Percentiles rank a stretch among this genome's conserved stretches.
These are phyloP conservation scores for Sugiyamaella neomexicana DNA, from an alignment of 1,139 yeast species.

Conservation along the genomic window DNA sequence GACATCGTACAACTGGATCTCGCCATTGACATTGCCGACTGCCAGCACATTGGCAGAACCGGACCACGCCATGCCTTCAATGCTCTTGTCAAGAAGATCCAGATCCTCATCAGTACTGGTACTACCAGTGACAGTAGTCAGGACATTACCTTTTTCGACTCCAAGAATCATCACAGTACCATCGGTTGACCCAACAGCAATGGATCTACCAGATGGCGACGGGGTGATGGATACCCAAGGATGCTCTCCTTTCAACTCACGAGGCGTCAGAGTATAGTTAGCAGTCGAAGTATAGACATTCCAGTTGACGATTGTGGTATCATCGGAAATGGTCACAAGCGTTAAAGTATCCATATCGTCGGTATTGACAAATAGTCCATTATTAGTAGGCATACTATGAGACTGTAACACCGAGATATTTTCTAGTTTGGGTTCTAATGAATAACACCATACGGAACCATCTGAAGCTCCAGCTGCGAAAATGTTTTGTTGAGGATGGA, in stretches of 20 bases:
- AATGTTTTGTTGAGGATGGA: constrained; percentile 66
- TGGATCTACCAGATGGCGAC: constrained; percentile 48
- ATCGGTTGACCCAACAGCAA: constrained; percentile 79
- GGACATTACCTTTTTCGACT: constrained; percentile 66
- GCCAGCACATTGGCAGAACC: constrained; percentile 62
- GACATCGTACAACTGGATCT: constrained; percentile 75
- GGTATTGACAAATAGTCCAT: constrained; percentile 70
- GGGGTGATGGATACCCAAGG: constrained; percentile 83
- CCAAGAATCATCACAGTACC: constrained; percentile 80
- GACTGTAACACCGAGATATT: constrained; percentile 79
- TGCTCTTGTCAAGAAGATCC: constrained; percentile 70
- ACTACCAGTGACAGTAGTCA: constrained; percentile 63
- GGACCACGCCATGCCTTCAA: constrained; percentile 89
- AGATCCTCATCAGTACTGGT: constrained; percentile 60
- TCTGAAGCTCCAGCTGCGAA: constrained; percentile 95
- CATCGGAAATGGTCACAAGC: constrained; percentile 81
- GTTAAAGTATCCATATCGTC: constrained; percentile 61
- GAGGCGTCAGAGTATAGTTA: constrained; percentile 57
- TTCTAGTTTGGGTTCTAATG: constrained; percentile 57
- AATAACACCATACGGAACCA: constrained; percentile 94
- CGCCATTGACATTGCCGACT: constrained; percentile 87
- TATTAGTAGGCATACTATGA: constrained; percentile 71
- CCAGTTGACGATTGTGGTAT: constrained; percentile 86
- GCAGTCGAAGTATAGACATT: constrained; percentile 77
- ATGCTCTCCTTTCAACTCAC: constrained; percentile 63